Base-by-base conservation (phyloP, 306 rosid species). In the Lagenaria siceraria region DNA sequence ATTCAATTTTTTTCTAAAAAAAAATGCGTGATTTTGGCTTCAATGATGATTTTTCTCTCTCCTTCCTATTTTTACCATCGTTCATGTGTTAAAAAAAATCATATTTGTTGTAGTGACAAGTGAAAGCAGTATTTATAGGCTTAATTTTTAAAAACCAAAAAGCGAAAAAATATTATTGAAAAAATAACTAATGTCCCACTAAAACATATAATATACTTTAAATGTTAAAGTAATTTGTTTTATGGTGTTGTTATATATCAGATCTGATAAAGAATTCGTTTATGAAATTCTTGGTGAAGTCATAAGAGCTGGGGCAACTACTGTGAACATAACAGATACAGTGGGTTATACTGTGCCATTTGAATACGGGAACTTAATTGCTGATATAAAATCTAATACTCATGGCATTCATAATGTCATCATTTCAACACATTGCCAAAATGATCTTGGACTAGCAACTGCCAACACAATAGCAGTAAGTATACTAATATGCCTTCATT, bases 371-470 rank as follows among this genome's bases (percentile, higher is more conserved):
- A 54, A 78, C 51, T 79, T 94, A 85, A 92, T 94, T 81, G 90
- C 98, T 46, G 96, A 94, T 78, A 88, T 94, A 52, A 94, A 91
- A 79, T 83, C 93, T 49, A 90, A 94, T 84, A 94, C 97, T 58
- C 90, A 89, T 5, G 98, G 98, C 53, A 84, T 86, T 63, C 90
- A 94, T 19, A 86, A 92, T 78, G 95, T 94, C 81, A 63, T 94
- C 72, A 89, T 94, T 76, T 94, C 98, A 11, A 94, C 97, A 21
- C 98, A 94, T 82, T 94, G 98, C 79, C 98, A 94, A 79, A 92
- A 94, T 79, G 98, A 94, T 86, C 97, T 94, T 80, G 98, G 98
- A 48, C 97, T 89, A 52, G 79, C 98, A 53, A 90, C 98, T 33
- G 96, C 98, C 58, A 94, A 94, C 81, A 94, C 98, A 59, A 38